These are phyloP conservation scores for Bipolaris sorokiniana DNA, from an alignment of 2,329 filamentous ascomycete species.

Conservation along the genomic window DNA sequence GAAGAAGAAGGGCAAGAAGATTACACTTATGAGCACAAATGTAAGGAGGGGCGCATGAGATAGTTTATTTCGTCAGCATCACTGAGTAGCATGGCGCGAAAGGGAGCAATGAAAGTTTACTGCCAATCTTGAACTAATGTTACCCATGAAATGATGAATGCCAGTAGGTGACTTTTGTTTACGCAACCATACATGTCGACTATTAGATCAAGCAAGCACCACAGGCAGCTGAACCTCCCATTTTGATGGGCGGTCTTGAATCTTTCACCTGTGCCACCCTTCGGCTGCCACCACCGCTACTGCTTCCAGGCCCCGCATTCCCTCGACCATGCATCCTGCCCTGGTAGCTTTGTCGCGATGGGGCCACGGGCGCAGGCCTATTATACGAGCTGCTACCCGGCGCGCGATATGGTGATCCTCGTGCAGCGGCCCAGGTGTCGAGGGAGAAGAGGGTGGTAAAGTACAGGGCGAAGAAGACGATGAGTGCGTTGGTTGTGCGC, in stretches of 20 bases:
- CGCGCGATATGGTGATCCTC: constrained; percentile 40
- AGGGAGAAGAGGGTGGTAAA: constrained; percentile 49
- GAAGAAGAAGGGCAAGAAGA: constrained; percentile 72
- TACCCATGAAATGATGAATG: background rate
- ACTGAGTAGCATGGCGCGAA: constrained; percentile 38
- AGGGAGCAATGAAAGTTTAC: constrained; percentile 26
- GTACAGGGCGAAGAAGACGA: constrained; percentile 48
- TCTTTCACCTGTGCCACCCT: constrained; percentile 32
- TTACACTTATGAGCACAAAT: constrained; percentile 71
- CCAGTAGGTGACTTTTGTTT: background rate
- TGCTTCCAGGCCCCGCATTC: constrained; percentile 24
- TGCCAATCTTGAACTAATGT: background rate
- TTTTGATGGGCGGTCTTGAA: constrained; percentile 35
- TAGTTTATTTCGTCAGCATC: constrained; percentile 21
- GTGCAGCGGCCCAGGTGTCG: constrained; percentile 46
- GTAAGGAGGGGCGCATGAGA: constrained; percentile 60
- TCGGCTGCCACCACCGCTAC: constrained; percentile 17
- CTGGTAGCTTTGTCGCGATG: constrained; percentile 37
- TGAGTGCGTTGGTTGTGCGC: constrained; percentile 28
- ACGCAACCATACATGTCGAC: background rate
- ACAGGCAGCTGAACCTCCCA: constrained; percentile 35
- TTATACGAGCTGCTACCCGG: constrained; percentile 28
- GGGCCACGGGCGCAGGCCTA: constrained; percentile 29
- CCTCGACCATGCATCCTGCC: constrained; percentile 40
- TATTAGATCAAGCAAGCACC: constrained; percentile 38